phyloP scores from a whole-genome alignment of 139 green algal species.

The Spirogloea muscicola region DNA sequence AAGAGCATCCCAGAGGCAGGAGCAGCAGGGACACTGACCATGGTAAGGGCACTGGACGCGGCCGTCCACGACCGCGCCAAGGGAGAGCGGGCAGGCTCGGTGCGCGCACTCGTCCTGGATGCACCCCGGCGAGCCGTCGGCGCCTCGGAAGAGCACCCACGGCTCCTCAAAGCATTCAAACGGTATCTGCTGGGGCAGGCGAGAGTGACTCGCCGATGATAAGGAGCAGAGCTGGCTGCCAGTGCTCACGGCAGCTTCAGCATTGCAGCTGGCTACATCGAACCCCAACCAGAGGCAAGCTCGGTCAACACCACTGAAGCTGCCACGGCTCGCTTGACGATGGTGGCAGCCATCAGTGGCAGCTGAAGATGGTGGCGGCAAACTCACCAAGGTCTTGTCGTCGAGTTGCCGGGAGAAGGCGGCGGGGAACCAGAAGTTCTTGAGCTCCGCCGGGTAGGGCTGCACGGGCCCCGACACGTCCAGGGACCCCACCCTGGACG shows the following conservation, averaged over 20 bases:
- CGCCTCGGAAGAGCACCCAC: conserved; percentile 90
- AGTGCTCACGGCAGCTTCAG: no score
- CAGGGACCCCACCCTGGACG: no score
- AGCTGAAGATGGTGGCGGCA: no score
- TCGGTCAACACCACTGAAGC: no score
- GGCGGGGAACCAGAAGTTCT: conserved; percentile 56
- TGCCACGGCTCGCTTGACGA: no score
- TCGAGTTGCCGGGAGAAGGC: conserved; percentile 42
- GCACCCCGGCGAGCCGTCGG: conserved; percentile 65
- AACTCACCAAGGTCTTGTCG: conserved; percentile 33
- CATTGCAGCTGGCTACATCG: no score
- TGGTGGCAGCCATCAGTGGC: no score
- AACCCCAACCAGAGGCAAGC: no score
- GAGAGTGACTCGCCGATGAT: neutral
- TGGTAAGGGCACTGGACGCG: conserved; percentile 83
- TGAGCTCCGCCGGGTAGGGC: conserved; percentile 15
- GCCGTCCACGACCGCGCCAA: conserved; percentile 68
- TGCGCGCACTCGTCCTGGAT: conserved; percentile 90
- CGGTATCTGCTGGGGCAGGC: conserved; percentile 47
- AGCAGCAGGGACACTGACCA: conserved; percentile 25
- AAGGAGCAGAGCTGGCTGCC: conserved; percentile 20
- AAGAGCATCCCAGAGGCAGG: neutral
- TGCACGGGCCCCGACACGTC: conserved; percentile 32
- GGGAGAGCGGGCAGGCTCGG: conserved; percentile 85
- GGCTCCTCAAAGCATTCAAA: conserved; percentile 92